Conservation (phyloP, 2,329 filamentous ascomycete species). For the Sodiomyces alkalinus region DNA sequence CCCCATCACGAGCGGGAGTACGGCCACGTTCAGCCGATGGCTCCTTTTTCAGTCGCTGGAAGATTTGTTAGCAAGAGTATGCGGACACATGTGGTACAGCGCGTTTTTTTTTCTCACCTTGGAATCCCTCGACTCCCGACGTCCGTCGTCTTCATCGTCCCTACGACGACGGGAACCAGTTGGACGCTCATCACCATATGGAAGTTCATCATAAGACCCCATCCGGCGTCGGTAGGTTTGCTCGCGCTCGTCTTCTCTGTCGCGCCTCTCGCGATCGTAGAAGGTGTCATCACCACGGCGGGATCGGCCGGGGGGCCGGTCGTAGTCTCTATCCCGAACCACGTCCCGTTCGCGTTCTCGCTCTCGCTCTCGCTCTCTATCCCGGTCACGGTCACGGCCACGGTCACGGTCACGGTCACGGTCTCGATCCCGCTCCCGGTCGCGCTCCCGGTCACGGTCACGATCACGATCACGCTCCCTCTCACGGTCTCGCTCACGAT, state of each 20-base stretch:
- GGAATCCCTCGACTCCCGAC: slow-evolving; percentile 48
- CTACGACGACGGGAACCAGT: slow-evolving; percentile 56
- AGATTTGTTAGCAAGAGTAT: no score
- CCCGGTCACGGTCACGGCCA: slow-evolving; percentile 14
- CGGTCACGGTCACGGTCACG: slow-evolving; percentile 20
- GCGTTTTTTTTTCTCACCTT: slow-evolving; percentile 41
- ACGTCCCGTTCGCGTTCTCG: slow-evolving; percentile 28
- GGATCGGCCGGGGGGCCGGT: slow-evolving; percentile 31
- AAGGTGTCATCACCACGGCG: slow-evolving; percentile 49
- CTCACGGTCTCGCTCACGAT: slow-evolving; percentile 14
- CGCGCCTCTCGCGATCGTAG: slow-evolving; percentile 76
- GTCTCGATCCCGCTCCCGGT: slow-evolving; percentile 29
- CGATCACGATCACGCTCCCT: slow-evolving; percentile 21
- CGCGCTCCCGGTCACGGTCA: slow-evolving; percentile 26
- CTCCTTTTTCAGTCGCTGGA: slow-evolving; percentile 41
- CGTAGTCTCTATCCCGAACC: slow-evolving; percentile 27
- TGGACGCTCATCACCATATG: slow-evolving; percentile 68
- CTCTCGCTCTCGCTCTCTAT: slow-evolving; percentile 19
- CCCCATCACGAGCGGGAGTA: slow-evolving; percentile 41
- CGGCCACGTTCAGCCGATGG: slow-evolving; percentile 40
- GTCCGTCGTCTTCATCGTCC: slow-evolving; percentile 62
- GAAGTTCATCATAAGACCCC: slow-evolving; percentile 71
- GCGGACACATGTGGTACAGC: no score
- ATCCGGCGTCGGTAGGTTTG: slow-evolving; percentile 72
- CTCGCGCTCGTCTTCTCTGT: slow-evolving; percentile 82